Conservation (phyloP, 73 alveolate genomes). For the Urostyla sp. region DNA sequence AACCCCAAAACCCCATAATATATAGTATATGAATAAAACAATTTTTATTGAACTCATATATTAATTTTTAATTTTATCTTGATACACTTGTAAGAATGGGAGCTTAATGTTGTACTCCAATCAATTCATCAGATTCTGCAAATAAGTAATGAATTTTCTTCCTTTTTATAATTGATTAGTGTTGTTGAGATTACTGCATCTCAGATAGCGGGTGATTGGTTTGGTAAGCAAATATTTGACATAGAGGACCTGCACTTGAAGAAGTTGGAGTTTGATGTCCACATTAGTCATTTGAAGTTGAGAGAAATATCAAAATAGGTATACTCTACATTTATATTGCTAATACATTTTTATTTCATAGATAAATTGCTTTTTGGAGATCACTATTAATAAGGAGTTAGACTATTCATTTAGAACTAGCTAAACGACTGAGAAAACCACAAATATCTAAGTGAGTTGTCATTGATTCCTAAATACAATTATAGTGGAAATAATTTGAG, state of each 20-base stretch:
- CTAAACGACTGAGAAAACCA: neutral
- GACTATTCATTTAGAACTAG: constrained; percentile 20
- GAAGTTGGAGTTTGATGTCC: constrained; percentile 46
- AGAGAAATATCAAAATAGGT: constrained; percentile 24
- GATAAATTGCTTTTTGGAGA: constrained; percentile 47
- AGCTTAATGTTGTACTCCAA: no score
- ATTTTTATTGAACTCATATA: no score
- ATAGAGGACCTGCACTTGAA: constrained; percentile 38
- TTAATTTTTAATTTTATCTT: no score
- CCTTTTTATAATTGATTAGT: neutral
- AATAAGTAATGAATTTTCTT: no score
- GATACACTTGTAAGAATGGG: no score
- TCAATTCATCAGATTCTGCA: no score
- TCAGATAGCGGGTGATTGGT: constrained; percentile 56
- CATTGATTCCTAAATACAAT: neutral
- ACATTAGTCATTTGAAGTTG: constrained; percentile 2
- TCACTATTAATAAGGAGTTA: constrained; percentile 12
- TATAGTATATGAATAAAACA: no score
- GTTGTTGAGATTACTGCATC: constrained; percentile 32
- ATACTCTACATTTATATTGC: neutral
- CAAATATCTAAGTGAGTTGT: constrained; percentile 14
- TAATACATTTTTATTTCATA: constrained; percentile 25
- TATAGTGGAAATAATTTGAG: constrained; percentile 55
- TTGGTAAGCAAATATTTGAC: constrained; percentile 44
- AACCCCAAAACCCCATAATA: no score